Evolutionary conservation across 1,284 basidiomycete genomes (phyloP).

Genomic region (Sporisorium graminicola): DNA sequence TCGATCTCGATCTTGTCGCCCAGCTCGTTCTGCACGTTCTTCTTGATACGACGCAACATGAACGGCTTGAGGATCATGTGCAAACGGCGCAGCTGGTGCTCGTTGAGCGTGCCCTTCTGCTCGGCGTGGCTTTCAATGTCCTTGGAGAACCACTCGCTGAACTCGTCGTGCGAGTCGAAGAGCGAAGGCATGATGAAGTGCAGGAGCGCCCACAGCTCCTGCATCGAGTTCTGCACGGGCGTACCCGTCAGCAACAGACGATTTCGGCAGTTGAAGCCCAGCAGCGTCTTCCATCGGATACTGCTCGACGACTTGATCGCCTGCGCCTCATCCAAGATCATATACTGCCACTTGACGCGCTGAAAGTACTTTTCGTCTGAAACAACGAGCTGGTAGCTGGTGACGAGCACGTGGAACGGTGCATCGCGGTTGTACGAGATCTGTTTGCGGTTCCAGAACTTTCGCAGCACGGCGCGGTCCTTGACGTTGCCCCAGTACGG

Average conservation of each 20-base stretch:
- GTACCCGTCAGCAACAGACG: conserved; percentile 95
- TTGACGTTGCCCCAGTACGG: conserved; percentile 99
- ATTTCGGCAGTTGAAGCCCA: conserved; percentile 96
- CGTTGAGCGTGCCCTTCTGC: conserved; percentile 88
- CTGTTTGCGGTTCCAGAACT: conserved; percentile 99
- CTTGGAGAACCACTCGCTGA: conserved; percentile 99
- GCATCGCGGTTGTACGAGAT: conserved; percentile 95
- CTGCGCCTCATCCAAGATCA: conserved; percentile 99
- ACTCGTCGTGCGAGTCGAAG: conserved; percentile 99
- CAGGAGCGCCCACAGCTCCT: conserved; percentile 98
- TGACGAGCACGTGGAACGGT: conserved; percentile 96
- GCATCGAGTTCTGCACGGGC: conserved; percentile 99
- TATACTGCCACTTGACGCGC: conserved; percentile 99
- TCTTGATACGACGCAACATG: conserved; percentile 97
- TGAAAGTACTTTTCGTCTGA: conserved; percentile 99
- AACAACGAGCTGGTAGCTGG: conserved; percentile 96
- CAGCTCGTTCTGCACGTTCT: conserved; percentile 99
- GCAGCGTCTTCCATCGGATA: conserved; percentile 95
- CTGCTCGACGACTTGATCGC: conserved; percentile 99
- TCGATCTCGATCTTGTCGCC: conserved; percentile 99
- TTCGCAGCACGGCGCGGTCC: conserved; percentile 91
- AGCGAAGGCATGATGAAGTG: conserved; percentile 99
- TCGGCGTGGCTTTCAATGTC: conserved; percentile 91
- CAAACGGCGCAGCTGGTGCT: conserved; percentile 91
- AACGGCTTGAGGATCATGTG: conserved; percentile 99